Percentiles rank a stretch among this genome's conserved stretches.
phyloP scores from a whole-genome alignment of 2,329 filamentous ascomycete species.

The Talaromyces sp. region DNA sequence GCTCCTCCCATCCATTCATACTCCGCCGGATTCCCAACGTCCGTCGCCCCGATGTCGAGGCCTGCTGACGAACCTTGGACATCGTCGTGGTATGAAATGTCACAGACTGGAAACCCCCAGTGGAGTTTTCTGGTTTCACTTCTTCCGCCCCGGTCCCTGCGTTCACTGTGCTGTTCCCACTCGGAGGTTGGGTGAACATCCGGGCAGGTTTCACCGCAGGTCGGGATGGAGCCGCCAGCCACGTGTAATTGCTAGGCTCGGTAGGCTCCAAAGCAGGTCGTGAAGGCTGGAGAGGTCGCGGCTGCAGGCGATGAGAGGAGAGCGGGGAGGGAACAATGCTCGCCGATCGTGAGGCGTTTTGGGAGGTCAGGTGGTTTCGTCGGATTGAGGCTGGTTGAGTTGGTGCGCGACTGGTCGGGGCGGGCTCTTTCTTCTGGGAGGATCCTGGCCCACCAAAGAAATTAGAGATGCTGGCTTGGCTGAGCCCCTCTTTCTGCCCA shows the following conservation, averaged over 20 bases:
- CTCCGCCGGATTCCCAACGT: slow-evolving; percentile 47
- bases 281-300: slow-evolving; percentile 32
- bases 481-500: slow-evolving; percentile 41
- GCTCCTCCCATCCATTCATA: slow-evolving; percentile 47
- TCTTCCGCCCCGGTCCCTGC: slow-evolving; percentile 24
- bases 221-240: slow-evolving; percentile 32
- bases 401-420: slow-evolving; percentile 9
- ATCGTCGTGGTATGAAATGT: slow-evolving; percentile 47
- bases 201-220: slow-evolving; percentile 24
- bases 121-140: slow-evolving; percentile 29
- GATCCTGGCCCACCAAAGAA: slow-evolving; percentile 49
- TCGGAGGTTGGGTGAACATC: slow-evolving; percentile 14
- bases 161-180: slow-evolving; percentile 10
- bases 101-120: slow-evolving; percentile 30
- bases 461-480: slow-evolving; percentile 56
- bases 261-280: slow-evolving; percentile 38
- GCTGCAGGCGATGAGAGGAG: slow-evolving; percentile 35
- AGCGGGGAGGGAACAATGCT: slow-evolving; percentile 24
- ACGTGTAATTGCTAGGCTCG: slow-evolving; percentile 38
- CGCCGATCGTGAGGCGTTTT: slow-evolving; percentile 6
- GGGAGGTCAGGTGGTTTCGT: slow-evolving; percentile 14
- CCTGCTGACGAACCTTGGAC: slow-evolving; percentile 35
- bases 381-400: slow-evolving; percentile 10
- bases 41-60: slow-evolving; percentile 31
- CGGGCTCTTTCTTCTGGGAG: slow-evolving; percentile 17